Conservation (phyloP, 305 asterid species). For the Rubia peregrina region DNA sequence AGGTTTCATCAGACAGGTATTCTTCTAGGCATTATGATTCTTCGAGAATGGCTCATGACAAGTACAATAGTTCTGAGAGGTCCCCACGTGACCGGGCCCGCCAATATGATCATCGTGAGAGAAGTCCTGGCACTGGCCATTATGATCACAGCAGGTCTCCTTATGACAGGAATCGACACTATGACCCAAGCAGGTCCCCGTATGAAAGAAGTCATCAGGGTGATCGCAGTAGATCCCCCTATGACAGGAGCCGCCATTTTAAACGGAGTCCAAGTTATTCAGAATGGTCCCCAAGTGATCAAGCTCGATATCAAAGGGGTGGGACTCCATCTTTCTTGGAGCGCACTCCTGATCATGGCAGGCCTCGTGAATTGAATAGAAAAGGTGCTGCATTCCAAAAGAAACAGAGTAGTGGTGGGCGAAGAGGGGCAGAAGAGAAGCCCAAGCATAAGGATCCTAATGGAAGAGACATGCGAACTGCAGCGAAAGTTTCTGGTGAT, state of each 20-base stretch:
- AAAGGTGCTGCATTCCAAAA: slow-evolving; percentile 54
- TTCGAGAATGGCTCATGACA: slow-evolving; percentile 53
- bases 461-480: slow-evolving; percentile 38
- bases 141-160: slow-evolving; percentile 63
- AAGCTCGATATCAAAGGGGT: slow-evolving; percentile 46
- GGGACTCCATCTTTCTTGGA: slow-evolving; percentile 51
- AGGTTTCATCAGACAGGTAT: slow-evolving; percentile 60
- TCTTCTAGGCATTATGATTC: slow-evolving; percentile 68
- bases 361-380: slow-evolving; percentile 43
- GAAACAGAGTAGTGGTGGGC: slow-evolving; percentile 38
- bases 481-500: slow-evolving; percentile 45
- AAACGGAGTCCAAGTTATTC: slow-evolving; percentile 37
- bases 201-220: slow-evolving; percentile 45
- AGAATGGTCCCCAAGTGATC: slow-evolving; percentile 38
- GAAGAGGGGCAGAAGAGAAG: slow-evolving; percentile 65
- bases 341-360: slow-evolving; percentile 54
- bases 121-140: slow-evolving; percentile 58
- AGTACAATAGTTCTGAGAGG: slow-evolving; percentile 56
- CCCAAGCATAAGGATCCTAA: slow-evolving; percentile 38
- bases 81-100: slow-evolving; percentile 79
- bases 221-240: slow-evolving; percentile 47
- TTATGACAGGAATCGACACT: slow-evolving; percentile 40
- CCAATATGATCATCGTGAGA: slow-evolving; percentile 52
- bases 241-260: slow-evolving; percentile 28
- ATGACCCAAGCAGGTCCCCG: slow-evolving; percentile 50